These are phyloP conservation scores for Cutaneotrichosporon cyanovorans DNA, from an alignment of 1,284 basidiomycete genomes.

Conservation along the genomic window DNA sequence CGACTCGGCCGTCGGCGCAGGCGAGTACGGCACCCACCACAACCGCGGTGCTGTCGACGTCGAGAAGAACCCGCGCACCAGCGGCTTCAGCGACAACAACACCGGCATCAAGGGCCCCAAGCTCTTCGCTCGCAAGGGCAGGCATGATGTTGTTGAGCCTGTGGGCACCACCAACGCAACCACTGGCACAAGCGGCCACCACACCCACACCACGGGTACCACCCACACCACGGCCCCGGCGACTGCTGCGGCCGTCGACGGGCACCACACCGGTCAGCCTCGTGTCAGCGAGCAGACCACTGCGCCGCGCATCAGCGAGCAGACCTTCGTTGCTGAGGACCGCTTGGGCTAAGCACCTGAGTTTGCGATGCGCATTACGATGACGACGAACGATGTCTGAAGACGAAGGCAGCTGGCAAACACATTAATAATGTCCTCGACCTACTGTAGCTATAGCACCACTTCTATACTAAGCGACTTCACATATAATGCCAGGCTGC, in stretches of 20 bases:
- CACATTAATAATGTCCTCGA: too few species aligned
- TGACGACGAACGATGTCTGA: too few species aligned
- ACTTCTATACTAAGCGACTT: too few species aligned
- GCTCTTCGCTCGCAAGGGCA: constrained; percentile 19
- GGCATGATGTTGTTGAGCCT: background rate
- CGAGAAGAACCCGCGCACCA: constrained; percentile 5
- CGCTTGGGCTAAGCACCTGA: too few species aligned
- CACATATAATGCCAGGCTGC: too few species aligned
- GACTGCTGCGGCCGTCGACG: background rate
- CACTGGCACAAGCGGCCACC: too few species aligned
- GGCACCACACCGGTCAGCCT: constrained; percentile 4
- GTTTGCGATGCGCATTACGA: too few species aligned
- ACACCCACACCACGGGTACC: background rate
- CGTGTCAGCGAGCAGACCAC: constrained; percentile 17
- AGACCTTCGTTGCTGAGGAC: constrained; percentile 4
- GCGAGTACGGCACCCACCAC: background rate
- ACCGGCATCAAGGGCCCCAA: constrained; percentile 7
- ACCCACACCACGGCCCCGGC: background rate
- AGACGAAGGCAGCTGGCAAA: too few species aligned
- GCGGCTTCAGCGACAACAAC: background rate
- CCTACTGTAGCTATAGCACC: too few species aligned
- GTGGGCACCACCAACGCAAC: too few species aligned
- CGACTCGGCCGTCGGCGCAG: background rate
- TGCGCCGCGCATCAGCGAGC: constrained; percentile 17
- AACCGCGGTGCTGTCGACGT: constrained; percentile 1